These are phyloP conservation scores for Paxillus rubicundulus DNA, from an alignment of 768 basidiomycete genomes.

Conservation along the genomic window DNA sequence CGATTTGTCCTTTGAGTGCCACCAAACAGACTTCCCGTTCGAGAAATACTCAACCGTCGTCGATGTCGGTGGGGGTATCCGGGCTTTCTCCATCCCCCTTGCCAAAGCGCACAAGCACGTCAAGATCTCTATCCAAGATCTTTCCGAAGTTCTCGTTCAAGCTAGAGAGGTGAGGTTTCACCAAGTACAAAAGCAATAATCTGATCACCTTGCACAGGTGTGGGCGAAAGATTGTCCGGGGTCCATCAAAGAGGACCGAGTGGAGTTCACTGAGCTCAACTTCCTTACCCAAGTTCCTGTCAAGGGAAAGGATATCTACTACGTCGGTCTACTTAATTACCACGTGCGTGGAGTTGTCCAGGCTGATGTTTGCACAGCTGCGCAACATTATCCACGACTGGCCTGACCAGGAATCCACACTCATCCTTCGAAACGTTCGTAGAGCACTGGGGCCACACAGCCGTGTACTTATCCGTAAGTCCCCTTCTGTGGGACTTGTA, in stretches of 20 bases:
- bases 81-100: conserved; percentile 30
- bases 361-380: conserved; percentile 5
- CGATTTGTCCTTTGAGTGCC: not conserved
- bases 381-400: conserved; percentile 28
- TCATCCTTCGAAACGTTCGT: conserved; percentile 25
- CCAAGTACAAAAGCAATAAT: too few species aligned
- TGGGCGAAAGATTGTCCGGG: conserved; percentile 26
- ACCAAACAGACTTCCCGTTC: conserved; percentile 32
- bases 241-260: conserved; percentile 20
- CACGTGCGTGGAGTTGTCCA: not conserved
- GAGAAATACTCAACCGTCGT: conserved; percentile 27
- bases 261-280: conserved; percentile 29
- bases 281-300: conserved; percentile 31
- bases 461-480: conserved; percentile 31
- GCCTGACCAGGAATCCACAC: conserved; percentile 20
- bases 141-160: conserved; percentile 23
- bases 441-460: conserved; percentile 21
- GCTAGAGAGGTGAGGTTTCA: conserved; percentile 12
- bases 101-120: conserved; percentile 27
- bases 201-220: conserved; percentile 12
- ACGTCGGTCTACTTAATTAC: conserved; percentile 19
- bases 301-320: conserved; percentile 31
- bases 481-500: not conserved
- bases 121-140: conserved; percentile 32
- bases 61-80: conserved; percentile 37